phyloP scores from a whole-genome alignment of 352 stramenopile species.

The Globisporangium carolinianum region DNA sequence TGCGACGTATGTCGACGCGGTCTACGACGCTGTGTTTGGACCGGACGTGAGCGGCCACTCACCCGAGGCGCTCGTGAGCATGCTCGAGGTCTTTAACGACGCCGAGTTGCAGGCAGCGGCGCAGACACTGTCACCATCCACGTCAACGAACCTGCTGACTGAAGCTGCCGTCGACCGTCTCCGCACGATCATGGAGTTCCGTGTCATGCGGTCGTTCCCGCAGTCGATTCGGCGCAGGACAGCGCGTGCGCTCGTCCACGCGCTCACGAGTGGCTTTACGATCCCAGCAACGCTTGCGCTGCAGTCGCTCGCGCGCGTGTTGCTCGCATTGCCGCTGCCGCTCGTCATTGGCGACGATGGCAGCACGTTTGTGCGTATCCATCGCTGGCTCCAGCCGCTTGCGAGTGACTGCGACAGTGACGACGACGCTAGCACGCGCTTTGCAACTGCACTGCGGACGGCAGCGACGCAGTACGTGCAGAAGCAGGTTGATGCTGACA shows the following conservation, averaged over 20 bases:
- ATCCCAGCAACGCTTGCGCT: conserved; percentile 23
- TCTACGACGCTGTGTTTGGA: conserved; percentile 51
- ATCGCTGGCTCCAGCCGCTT: conserved; percentile 21
- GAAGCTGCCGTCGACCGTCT: conserved; percentile 34
- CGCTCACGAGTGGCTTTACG: conserved; percentile 56
- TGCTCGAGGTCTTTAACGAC: conserved; percentile 54
- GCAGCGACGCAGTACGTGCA: conserved; percentile 17
- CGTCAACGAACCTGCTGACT: conserved; percentile 16
- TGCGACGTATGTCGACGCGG: conserved; percentile 22
- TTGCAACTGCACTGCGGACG: conserved; percentile 9
- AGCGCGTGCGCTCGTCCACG: conserved; percentile 35
- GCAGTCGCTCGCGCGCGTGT: conserved; percentile 29
- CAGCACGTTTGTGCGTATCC: conserved; percentile 19
- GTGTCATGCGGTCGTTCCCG: conserved; percentile 72
- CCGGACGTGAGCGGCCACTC: conserved; percentile 42
- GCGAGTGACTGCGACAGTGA: background rate
- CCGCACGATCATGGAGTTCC: conserved; percentile 65
- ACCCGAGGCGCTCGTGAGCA: conserved; percentile 60
- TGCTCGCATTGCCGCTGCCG: conserved; percentile 44
- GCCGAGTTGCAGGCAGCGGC: conserved; percentile 12
- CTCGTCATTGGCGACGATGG: conserved; percentile 23
- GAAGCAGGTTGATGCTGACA: background rate
- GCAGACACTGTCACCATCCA: background rate
- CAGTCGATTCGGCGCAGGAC: conserved; percentile 50
- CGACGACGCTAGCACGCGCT: background rate